A percentile compares a stretch with the other conserved stretches of the same genome.
Conservation (phyloP, 2,329 filamentous ascomycete genomes). For the Sphaerulina musiva region DNA sequence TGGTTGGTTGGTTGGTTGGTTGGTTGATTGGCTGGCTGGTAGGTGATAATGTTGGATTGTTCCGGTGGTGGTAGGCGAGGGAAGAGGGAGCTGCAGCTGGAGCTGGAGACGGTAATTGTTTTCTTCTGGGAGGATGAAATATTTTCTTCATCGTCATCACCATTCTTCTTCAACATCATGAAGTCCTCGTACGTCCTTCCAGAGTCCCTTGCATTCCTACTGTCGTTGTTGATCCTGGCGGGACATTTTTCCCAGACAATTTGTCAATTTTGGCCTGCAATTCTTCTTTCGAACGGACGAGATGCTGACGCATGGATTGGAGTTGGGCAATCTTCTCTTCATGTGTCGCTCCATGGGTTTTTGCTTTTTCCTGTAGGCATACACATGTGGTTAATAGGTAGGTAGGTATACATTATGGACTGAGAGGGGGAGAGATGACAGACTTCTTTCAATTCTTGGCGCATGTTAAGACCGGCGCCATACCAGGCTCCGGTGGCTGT, state of each 20-base stretch:
- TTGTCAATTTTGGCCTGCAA: slow-evolving; percentile 54
- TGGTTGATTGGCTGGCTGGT: too few species aligned
- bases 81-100: neutral
- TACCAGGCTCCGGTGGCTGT: slow-evolving; percentile 54
- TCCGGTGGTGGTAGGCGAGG: neutral
- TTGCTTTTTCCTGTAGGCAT: slow-evolving; percentile 39
- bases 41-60: too few species aligned
- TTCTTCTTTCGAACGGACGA: slow-evolving; percentile 47
- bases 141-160: too few species aligned
- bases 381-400: neutral
- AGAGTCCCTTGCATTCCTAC: slow-evolving; percentile 3
- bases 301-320: slow-evolving; percentile 44
- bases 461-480: slow-evolving; percentile 53
- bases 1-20: too few species aligned
- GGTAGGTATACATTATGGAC: neutral
- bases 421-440: neutral
- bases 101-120: neutral
- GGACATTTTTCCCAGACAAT: slow-evolving; percentile 36
- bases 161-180: too few species aligned
- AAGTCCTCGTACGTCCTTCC: slow-evolving; percentile 1
- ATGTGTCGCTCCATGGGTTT: slow-evolving; percentile 43
- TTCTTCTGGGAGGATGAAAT: neutral
- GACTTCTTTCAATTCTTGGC: slow-evolving; percentile 49
- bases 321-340: slow-evolving; percentile 52
- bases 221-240: neutral